These are phyloP conservation scores for Trichosporon sp. DNA, from an alignment of 1,284 basidiomycete genomes.

Conservation along the genomic window DNA sequence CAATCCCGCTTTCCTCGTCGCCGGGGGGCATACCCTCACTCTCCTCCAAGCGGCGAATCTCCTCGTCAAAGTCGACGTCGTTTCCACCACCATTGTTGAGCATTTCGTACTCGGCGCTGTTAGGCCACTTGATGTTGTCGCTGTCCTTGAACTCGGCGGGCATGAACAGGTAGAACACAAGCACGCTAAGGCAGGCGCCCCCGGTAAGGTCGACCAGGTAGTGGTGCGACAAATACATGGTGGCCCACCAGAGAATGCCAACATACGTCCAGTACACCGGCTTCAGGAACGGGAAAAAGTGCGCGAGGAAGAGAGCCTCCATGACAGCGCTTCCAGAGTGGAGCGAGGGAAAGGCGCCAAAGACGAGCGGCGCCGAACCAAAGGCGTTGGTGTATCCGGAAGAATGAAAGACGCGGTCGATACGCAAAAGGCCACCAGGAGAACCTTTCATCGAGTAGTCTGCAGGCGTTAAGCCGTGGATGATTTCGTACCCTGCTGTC, in stretches of 20 bases:
- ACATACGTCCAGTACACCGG: conserved; percentile 79
- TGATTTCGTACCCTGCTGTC: conserved; percentile 86
- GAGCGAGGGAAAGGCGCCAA: conserved; percentile 93
- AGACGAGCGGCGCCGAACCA: conserved; percentile 85
- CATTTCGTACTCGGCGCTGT: conserved; percentile 46
- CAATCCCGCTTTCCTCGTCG: conserved; percentile 40
- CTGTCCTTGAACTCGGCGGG: conserved; percentile 73
- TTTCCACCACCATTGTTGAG: conserved; percentile 29
- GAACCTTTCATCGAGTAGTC: conserved; percentile 90
- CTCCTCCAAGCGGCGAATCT: conserved; percentile 55
- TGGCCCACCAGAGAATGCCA: conserved; percentile 92
- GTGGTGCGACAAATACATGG: conserved; percentile 97
- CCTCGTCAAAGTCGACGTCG: conserved; percentile 53
- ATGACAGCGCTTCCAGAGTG: conserved; percentile 90
- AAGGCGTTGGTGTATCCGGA: conserved; percentile 81
- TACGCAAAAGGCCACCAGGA: conserved; percentile 87
- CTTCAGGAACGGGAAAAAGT: conserved; percentile 82
- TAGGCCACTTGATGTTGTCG: conserved; percentile 59
- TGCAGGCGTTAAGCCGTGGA: conserved; percentile 93
- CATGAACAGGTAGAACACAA: conserved; percentile 85
- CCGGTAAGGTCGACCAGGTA: conserved; percentile 96
- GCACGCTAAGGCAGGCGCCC: conserved; percentile 85
- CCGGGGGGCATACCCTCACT: conserved; percentile 26
- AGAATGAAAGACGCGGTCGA: conserved; percentile 82
- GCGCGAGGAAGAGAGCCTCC: conserved; percentile 87